These are phyloP conservation scores for Xylariaceae sp. DNA, from an alignment of 2,329 filamentous ascomycete genomes.

Conservation along the genomic window DNA sequence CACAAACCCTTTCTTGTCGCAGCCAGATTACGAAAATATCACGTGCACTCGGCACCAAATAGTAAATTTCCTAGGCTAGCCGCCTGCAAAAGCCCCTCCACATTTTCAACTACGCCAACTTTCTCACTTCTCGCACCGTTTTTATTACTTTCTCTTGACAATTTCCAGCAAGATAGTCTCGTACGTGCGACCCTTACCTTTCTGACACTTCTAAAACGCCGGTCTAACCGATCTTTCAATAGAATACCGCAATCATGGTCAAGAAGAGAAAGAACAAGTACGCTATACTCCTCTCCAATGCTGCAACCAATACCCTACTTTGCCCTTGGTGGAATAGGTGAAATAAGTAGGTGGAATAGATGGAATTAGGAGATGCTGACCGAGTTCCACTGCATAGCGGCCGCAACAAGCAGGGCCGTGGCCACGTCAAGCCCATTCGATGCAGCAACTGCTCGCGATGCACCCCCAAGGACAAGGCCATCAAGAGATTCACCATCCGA, in stretches of 20 bases:
- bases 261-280: constrained; percentile 74
- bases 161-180: constrained; percentile 11
- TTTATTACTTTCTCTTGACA: constrained; percentile 20
- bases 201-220: neutral
- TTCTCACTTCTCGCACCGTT: constrained; percentile 13
- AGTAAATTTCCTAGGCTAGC: no score
- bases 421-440: constrained; percentile 98
- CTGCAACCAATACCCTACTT: no score
- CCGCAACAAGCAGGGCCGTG: constrained; percentile 99
- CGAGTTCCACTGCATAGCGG: constrained; percentile 65
- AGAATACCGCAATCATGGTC: constrained; percentile 63
- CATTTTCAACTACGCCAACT: constrained; percentile 10
- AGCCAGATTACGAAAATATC: no score
- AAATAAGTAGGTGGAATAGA: no score
- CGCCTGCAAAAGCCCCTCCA: neutral
- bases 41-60: no score
- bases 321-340: no score
- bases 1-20: no score
- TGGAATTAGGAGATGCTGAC: constrained; percentile 22
- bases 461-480: constrained; percentile 99
- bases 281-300: constrained; percentile 33
- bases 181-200: constrained; percentile 11
- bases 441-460: constrained; percentile 76
- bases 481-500: constrained; percentile 99
- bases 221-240: constrained; percentile 14